Evolutionary conservation across 1,139 yeast genomes (phyloP).

Genomic region (Saccharomyces hybrid): DNA sequence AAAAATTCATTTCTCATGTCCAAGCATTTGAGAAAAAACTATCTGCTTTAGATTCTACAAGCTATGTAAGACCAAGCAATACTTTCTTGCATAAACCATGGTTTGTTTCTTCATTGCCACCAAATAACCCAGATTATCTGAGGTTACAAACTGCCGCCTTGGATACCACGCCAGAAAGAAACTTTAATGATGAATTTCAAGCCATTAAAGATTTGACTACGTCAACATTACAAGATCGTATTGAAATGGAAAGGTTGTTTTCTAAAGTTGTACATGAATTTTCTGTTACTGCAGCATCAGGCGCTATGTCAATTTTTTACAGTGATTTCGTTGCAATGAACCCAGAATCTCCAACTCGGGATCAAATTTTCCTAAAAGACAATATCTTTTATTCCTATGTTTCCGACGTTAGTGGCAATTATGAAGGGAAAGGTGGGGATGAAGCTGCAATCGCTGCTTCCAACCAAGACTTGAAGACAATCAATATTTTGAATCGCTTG

Average conservation of each 20-base stretch:
- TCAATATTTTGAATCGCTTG: slow-evolving; percentile 59
- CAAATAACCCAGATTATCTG: slow-evolving; percentile 25
- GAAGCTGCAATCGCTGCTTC: slow-evolving; percentile 82
- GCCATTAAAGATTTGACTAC: slow-evolving; percentile 65
- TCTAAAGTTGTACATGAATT: slow-evolving; percentile 74
- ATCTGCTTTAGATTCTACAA: slow-evolving; percentile 44
- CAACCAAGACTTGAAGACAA: slow-evolving; percentile 69
- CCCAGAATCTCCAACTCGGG: slow-evolving; percentile 56
- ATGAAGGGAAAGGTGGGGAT: slow-evolving; percentile 63
- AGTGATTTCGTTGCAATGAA: slow-evolving; percentile 78
- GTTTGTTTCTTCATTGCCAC: slow-evolving; percentile 43
- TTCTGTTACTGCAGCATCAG: slow-evolving; percentile 64
- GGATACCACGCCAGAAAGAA: slow-evolving; percentile 40
- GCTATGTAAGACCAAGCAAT: slow-evolving; percentile 54
- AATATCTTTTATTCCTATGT: slow-evolving; percentile 85
- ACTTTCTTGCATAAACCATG: slow-evolving; percentile 66
- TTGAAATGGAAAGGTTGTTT: slow-evolving; percentile 68
- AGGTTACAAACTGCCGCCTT: slow-evolving; percentile 22
- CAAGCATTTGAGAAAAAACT: slow-evolving; percentile 37
- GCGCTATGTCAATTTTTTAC: slow-evolving; percentile 68
- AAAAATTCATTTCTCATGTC: slow-evolving; percentile 35
- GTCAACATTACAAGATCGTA: slow-evolving; percentile 52
- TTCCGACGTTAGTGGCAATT: slow-evolving; percentile 63
- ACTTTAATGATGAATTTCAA: slow-evolving; percentile 91
- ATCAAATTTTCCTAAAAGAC: slow-evolving; percentile 65